Percentiles rank a stretch among this genome's conserved stretches.
Evolutionary conservation across 2,329 filamentous ascomycete genomes (phyloP).

Genomic region (Talaromyces funiculosus): DNA sequence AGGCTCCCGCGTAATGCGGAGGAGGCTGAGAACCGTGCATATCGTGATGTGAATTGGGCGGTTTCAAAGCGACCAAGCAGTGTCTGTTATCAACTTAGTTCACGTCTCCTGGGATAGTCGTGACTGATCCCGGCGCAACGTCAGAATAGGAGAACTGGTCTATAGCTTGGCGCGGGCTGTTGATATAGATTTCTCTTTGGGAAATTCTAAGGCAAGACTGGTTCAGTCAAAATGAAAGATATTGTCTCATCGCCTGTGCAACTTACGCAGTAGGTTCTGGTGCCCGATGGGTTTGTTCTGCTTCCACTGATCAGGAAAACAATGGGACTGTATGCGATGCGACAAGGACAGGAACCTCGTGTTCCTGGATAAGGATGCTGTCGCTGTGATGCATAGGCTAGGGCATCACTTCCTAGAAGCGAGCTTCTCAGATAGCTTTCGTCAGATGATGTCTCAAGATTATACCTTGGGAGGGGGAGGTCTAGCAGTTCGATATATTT

Average conservation of each 20-base stretch:
- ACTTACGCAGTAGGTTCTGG: not conserved
- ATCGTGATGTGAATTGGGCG: not conserved
- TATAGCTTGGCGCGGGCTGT: not conserved
- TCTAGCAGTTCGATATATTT: not conserved
- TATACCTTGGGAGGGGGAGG: not conserved
- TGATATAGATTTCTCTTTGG: not conserved
- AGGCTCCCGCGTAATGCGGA: conserved; percentile 19
- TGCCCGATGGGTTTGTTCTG: conserved; percentile 1
- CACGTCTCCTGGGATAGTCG: not conserved
- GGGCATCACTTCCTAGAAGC: not conserved
- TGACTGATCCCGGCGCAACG: not conserved
- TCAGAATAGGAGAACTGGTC: not conserved
- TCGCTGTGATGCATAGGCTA: not conserved
- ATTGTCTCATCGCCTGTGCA: not conserved
- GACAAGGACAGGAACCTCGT: not conserved
- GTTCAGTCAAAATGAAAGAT: not conserved
- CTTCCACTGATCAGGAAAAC: not conserved
- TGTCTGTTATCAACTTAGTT: not conserved
- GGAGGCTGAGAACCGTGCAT: conserved; percentile 33
- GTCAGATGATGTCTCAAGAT: not conserved
- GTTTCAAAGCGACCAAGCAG: not conserved
- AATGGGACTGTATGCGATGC: not conserved
- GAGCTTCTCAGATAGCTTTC: not conserved
- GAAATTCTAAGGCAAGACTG: not conserved
- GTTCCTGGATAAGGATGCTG: not conserved